Evolutionary conservation across 805 yeast species (phyloP), one percentile per base, ranked within the genome.

Genomic region (Wickerhamomyces bovis): DNA sequence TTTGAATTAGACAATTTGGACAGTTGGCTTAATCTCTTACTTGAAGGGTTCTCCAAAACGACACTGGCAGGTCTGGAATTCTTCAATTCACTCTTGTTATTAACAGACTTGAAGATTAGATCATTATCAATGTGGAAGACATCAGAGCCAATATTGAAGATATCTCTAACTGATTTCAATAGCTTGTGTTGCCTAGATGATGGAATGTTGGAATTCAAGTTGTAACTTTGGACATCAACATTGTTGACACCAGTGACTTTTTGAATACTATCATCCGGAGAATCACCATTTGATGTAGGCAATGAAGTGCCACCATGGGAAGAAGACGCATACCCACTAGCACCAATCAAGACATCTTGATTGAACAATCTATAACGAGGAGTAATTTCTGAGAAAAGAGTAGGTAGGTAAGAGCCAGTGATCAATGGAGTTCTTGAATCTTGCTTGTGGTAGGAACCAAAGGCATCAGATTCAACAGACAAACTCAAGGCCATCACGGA

Each of bases 401-500:
- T 69, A 2, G 92, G 85, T 13, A 83, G 64, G 54, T 79, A 81
- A 3, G 83, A 74, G 4, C 90, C 90, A 2, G 75, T 67, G 19
- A 78, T 63, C 41, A 85, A 60, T 1, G 89, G 83, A 40, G 80
- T 72, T 61, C 79, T 69, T 31, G 79, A 75, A 3, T 68, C 66
- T 53, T 76, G 77, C 38, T 65, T 65, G 40, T 69, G 61, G 48
- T 72, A 74, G 20, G 66, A 54, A 11, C 82, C 81, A 20, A 69
- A 58, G 7, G 51, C 51, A 2, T 83, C 78, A 0, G 90, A 85
- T 56, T 92, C 96, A 38, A 74, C 67, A 0, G 61, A 56, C 44
- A 85, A 66, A 13, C 96, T 88, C 50, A 76, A 61, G 39, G 72
- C 71, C 90, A 86, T 82, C 4, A 85, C 67, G 11, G 70, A 67